Percentiles rank a stretch among this genome's conserved stretches.
Evolutionary conservation across 1,139 yeast genomes (phyloP).

Genomic region (Dujonia santamariae): DNA sequence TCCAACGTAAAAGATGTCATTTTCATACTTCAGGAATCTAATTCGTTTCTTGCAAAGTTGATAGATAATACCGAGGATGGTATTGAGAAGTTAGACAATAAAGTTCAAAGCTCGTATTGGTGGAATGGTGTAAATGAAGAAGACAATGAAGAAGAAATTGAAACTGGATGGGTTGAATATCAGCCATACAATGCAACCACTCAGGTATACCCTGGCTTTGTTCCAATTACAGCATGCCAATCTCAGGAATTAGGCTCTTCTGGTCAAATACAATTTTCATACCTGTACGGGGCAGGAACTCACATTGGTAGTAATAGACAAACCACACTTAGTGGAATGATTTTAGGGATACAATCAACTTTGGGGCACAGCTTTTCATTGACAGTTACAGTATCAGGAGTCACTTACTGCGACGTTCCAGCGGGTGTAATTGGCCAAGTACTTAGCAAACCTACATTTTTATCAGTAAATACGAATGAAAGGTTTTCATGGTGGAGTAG

Average conservation of each 20-base stretch:
- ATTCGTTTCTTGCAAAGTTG: conserved; percentile 10
- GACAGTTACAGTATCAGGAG: background rate
- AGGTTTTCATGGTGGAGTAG: conserved; percentile 14
- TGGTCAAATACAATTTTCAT: conserved; percentile 18
- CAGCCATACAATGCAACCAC: conserved; percentile 8
- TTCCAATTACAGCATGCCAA: conserved; percentile 24
- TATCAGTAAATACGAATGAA: conserved; percentile 11
- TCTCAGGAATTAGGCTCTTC: conserved; percentile 19
- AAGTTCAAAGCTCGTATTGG: background rate
- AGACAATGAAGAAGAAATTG: conserved; percentile 6
- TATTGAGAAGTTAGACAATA: no score
- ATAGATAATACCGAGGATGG: no score
- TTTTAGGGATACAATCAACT: background rate
- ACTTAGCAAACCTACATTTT: conserved; percentile 17
- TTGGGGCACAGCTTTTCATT: background rate
- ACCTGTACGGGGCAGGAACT: conserved; percentile 5
- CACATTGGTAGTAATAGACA: background rate
- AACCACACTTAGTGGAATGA: background rate
- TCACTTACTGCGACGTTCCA: conserved; percentile 15
- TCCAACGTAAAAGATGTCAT: conserved; percentile 5
- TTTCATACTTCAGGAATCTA: conserved; percentile 11
- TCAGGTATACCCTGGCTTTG: conserved; percentile 16
- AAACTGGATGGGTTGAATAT: conserved; percentile 18
- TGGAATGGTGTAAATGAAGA: background rate
- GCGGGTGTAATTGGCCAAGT: conserved; percentile 21